Percentiles rank a stretch among this genome's conserved stretches.
phyloP scores from a whole-genome alignment of 2,329 filamentous ascomycete species.

The Claviceps lovelessii region DNA sequence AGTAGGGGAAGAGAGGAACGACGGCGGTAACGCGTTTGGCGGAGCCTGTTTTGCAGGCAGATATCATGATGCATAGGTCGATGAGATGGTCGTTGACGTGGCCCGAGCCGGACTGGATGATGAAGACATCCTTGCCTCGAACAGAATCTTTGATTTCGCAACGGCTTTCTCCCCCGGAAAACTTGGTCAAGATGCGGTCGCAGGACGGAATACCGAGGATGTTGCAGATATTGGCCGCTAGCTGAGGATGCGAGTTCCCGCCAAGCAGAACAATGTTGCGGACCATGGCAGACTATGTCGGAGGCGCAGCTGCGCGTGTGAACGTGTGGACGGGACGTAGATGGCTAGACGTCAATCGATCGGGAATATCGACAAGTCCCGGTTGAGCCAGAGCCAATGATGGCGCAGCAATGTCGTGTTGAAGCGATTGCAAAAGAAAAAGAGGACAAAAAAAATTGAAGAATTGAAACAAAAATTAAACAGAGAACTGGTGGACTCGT shows the following conservation, averaged over 20 bases:
- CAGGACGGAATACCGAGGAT: constrained; percentile 77
- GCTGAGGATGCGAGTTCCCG: constrained; percentile 79
- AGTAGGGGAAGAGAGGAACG: constrained; percentile 91
- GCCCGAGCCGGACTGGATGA: constrained; percentile 85
- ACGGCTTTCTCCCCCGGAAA: constrained; percentile 86
- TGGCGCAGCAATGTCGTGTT: background rate
- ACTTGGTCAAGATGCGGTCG: constrained; percentile 75
- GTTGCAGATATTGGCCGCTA: constrained; percentile 76
- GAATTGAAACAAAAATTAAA: background rate
- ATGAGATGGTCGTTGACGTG: constrained; percentile 93
- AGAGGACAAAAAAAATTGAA: background rate
- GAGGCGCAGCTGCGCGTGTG: background rate
- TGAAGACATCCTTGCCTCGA: constrained; percentile 96
- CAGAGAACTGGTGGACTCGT: background rate
- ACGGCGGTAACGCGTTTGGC: constrained; percentile 88
- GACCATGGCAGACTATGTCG: constrained; percentile 47
- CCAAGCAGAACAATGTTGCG: constrained; percentile 90
- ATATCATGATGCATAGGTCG: constrained; percentile 94
- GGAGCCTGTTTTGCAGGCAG: constrained; percentile 90
- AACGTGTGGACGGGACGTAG: background rate
- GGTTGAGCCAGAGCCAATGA: background rate
- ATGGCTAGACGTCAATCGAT: background rate
- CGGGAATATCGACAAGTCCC: background rate
- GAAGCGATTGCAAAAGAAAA: background rate
- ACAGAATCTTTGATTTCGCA: constrained; percentile 96